Evolutionary conservation across 495 filamentous ascomycete species (phyloP), one percentile per base, ranked within the genome.

Genomic region (Elaphomyces granulatus): DNA sequence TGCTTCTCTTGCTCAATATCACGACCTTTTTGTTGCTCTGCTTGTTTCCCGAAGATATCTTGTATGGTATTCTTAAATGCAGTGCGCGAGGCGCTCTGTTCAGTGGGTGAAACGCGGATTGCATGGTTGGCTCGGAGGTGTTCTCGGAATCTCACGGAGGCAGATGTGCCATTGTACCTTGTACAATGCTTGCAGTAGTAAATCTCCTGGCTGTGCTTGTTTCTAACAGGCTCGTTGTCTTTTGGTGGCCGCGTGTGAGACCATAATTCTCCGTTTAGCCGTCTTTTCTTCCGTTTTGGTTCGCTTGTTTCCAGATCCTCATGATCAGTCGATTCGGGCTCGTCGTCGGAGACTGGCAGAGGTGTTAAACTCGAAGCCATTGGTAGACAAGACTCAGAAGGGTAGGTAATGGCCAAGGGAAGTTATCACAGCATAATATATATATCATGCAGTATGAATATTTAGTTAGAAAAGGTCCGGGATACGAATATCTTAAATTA

Each of bases 261-360:
- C 20, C 18, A 21, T 18, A 21, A 20, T 20, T 38, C 36, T 38
- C 18, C n/a, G 20, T 38, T 36, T 6, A 19, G 14, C 33, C 17
- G 42, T 20, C 40, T 26, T 31, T 31, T 30, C 41, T 47, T 47
- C 14, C 28, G 21, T 14, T 10, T 45, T 47, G 19, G 31, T 38
- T 23, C 45, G 15, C n/a, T 26, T 7, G 33, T 46, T 36, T 23
- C 39, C 28, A 17, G 15, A 31, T n/a, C n/a, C n/a, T n/a, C n/a
- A n/a, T n/a, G n/a, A n/a, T n/a, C 17, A 32, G 26, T 20, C 35
- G 34, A 23, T 34, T 34, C n/a, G n/a, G n/a, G n/a, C n/a, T n/a
- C n/a, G n/a, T n/a, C n/a, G n/a, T n/a, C n/a, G n/a, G n/a, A n/a
- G n/a, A n/a, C n/a, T n/a, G n/a, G n/a, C n/a, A n/a, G n/a, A n/a